Percentiles rank a stretch among this genome's conserved stretches.
Conservation (phyloP, 306 rosid species). For the Casuarina equisetifolia region DNA sequence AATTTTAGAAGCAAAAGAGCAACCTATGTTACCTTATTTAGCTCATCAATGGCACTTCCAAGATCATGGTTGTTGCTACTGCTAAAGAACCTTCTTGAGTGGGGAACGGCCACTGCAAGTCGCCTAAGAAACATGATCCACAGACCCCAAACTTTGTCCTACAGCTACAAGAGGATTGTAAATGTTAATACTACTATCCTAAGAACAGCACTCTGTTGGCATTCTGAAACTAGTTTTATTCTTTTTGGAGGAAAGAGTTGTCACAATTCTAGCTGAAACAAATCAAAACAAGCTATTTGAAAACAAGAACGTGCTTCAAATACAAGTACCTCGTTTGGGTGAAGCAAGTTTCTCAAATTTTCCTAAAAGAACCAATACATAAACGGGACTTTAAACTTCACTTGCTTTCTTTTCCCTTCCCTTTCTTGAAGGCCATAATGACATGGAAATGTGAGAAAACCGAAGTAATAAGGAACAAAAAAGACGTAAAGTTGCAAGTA, state of each 20-base stretch:
- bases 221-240: neutral
- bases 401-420: neutral
- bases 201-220: neutral
- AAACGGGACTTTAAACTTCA: neutral
- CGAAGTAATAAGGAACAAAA: neutral
- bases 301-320: neutral
- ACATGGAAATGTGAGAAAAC: neutral
- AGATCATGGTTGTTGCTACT: constrained; percentile 46
- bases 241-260: neutral
- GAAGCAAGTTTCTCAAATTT: neutral
- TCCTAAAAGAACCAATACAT: neutral
- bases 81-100: constrained; percentile 54
- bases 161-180: constrained; percentile 18
- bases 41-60: constrained; percentile 59
- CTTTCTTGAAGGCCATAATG: neutral
- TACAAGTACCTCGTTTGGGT: neutral
- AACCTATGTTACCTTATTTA: constrained; percentile 56
- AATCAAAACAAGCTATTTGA: neutral
- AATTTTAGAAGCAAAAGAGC: neutral
- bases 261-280: neutral
- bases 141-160: constrained; percentile 8
- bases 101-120: constrained; percentile 44
- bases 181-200: neutral
- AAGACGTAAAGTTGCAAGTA: neutral
- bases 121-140: constrained; percentile 62